Conservation (phyloP, 164 flowering plant species). For the Vitis labrusca region DNA sequence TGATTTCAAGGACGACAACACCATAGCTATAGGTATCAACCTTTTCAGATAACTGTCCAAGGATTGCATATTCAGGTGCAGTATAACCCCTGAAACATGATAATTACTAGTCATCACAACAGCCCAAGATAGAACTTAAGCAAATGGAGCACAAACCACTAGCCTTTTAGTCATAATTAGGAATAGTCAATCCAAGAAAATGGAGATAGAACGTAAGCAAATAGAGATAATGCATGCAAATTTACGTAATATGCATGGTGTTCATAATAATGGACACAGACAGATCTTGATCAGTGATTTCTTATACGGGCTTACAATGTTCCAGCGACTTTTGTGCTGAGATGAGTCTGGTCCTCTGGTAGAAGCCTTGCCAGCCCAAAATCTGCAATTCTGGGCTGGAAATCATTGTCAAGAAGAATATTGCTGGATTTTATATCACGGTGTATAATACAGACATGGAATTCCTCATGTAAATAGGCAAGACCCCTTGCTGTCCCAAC, state of each 20-base stretch:
- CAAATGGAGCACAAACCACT: too few species aligned
- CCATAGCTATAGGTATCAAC: constrained; percentile 63
- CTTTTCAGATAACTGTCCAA: constrained; percentile 57
- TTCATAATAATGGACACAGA: too few species aligned
- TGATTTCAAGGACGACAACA: constrained; percentile 54
- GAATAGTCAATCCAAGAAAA: too few species aligned
- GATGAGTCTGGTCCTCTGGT: constrained; percentile 55
- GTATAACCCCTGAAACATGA: constrained; percentile 38
- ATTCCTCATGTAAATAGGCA: constrained; percentile 62
- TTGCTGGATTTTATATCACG: constrained; percentile 61
- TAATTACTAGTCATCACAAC: background rate
- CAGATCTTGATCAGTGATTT: too few species aligned
- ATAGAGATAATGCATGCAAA: too few species aligned
- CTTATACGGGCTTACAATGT: constrained; percentile 43
- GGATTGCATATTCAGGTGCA: constrained; percentile 66
- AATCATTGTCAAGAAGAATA: constrained; percentile 49
- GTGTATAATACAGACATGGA: constrained; percentile 53
- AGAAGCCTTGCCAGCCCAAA: constrained; percentile 63
- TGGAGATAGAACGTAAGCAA: too few species aligned
- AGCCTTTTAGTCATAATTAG: too few species aligned
- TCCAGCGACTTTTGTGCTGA: constrained; percentile 61
- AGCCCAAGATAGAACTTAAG: too few species aligned
- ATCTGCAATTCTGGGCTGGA: constrained; percentile 61
- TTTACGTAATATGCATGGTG: too few species aligned
- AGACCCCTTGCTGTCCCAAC: constrained; percentile 60